Evolutionary conservation across 345 rosid species (phyloP).

Genomic region (Eutrema japonicum): DNA sequence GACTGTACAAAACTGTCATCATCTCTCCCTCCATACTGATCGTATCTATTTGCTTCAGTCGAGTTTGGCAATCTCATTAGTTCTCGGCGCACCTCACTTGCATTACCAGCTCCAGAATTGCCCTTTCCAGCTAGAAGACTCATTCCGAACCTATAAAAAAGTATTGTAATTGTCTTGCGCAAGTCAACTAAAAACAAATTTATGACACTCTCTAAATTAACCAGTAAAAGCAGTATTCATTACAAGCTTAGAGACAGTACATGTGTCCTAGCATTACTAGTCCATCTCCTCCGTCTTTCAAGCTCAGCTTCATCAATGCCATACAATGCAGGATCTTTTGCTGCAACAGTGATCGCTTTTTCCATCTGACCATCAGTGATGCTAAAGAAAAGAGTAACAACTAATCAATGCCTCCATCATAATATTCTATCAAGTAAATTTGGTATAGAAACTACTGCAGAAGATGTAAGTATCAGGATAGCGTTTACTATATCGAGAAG

Average conservation of each 20-base stretch:
- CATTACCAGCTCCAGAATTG: too few species aligned
- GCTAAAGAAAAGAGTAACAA: conserved; percentile 47
- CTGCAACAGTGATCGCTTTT: conserved; percentile 86
- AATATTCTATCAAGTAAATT: neutral
- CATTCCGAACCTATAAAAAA: too few species aligned
- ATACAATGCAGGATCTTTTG: conserved; percentile 85
- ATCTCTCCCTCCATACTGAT: too few species aligned
- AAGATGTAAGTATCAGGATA: conserved; percentile 14
- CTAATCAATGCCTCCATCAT: conserved; percentile 31
- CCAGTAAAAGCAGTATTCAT: neutral
- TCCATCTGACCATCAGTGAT: conserved; percentile 66
- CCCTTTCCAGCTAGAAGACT: too few species aligned
- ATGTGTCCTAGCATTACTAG: conserved; percentile 77
- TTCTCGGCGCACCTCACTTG: too few species aligned
- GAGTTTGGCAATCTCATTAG: too few species aligned
- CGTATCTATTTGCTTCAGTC: too few species aligned
- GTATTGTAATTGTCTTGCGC: too few species aligned
- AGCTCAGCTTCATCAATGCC: conserved; percentile 88
- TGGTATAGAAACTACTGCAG: conserved; percentile 2
- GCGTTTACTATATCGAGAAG: neutral
- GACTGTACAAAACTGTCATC: too few species aligned
- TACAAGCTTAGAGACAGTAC: conserved; percentile 46
- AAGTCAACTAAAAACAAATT: too few species aligned
- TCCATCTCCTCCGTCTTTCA: conserved; percentile 93
- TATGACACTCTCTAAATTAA: too few species aligned